Conservation (phyloP, 1,284 basidiomycete genomes). For the Rhodotorula sp. region DNA sequence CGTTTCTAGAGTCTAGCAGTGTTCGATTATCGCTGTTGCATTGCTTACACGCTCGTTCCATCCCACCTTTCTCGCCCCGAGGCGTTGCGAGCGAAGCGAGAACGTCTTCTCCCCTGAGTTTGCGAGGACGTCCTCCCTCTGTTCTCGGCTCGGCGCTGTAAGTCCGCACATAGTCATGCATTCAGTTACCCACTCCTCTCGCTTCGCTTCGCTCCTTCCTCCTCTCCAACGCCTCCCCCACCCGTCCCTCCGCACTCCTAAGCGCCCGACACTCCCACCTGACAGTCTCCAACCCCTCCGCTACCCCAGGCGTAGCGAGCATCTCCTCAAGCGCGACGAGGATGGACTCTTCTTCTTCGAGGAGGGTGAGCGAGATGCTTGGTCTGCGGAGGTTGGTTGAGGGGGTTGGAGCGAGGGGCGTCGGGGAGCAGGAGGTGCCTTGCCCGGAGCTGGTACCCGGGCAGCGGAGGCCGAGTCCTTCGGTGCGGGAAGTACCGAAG, state of each 20-base stretch:
- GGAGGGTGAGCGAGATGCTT: conserved; percentile 20
- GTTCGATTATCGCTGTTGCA: no score
- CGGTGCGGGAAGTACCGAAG: conserved; percentile 1
- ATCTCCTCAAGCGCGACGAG: conserved; percentile 4
- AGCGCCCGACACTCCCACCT: conserved; percentile 25
- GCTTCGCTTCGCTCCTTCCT: not conserved
- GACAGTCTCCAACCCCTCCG: conserved; percentile 3
- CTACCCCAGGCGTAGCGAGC: not conserved
- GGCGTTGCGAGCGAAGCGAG: no score
- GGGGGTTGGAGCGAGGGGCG: not conserved
- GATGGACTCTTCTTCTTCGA: conserved; percentile 28
- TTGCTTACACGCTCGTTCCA: no score
- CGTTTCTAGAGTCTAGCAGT: no score
- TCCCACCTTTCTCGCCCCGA: no score
- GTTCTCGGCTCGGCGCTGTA: no score
- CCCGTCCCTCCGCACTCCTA: conserved; percentile 13
- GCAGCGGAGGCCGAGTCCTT: not conserved
- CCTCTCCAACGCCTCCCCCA: not conserved
- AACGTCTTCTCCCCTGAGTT: no score
- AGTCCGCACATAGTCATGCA: no score
- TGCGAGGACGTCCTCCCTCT: no score
- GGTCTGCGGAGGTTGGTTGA: not conserved
- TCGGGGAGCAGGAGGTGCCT: not conserved
- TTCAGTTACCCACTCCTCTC: no score
- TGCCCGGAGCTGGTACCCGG: not conserved